Evolutionary conservation across 1,284 basidiomycete species (phyloP).

Genomic region (Pseudozyma sp.): DNA sequence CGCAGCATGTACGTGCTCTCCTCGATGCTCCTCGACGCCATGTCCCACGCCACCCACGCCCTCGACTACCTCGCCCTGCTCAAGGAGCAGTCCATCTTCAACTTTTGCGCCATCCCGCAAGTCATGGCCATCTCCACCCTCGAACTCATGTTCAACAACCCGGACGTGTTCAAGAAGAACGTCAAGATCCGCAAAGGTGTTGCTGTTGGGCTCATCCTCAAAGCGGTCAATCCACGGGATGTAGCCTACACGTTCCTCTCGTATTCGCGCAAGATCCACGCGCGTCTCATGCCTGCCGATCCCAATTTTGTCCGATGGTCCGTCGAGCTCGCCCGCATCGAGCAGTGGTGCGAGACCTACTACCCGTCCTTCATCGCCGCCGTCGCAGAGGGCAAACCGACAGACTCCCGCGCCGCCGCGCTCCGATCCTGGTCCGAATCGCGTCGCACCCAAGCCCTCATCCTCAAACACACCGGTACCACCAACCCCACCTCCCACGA

Average conservation of each 20-base stretch:
- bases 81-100: conserved; percentile 92
- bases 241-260: conserved; percentile 89
- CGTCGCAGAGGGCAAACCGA: conserved; percentile 13
- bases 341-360: conserved; percentile 65
- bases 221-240: conserved; percentile 89
- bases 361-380: conserved; percentile 62
- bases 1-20: conserved; percentile 70
- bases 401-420: conserved; percentile 48
- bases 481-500: conserved; percentile 2
- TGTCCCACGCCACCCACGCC: conserved; percentile 84
- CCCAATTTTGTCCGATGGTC: conserved; percentile 76
- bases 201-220: conserved; percentile 89
- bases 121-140: conserved; percentile 97
- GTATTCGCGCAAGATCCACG: conserved; percentile 84
- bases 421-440: conserved; percentile 48
- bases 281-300: conserved; percentile 81
- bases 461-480: conserved; percentile 19
- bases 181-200: conserved; percentile 95
- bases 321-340: conserved; percentile 62
- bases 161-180: conserved; percentile 85
- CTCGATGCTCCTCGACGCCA: conserved; percentile 89
- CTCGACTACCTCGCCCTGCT: conserved; percentile 90
- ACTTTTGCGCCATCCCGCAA: conserved; percentile 95
- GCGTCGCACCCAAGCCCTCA: conserved; percentile 28
- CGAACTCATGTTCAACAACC: conserved; percentile 91